Evolutionary conservation across 371 early-diverging fungal species (phyloP).

Genomic region (Nematocida parisii): DNA sequence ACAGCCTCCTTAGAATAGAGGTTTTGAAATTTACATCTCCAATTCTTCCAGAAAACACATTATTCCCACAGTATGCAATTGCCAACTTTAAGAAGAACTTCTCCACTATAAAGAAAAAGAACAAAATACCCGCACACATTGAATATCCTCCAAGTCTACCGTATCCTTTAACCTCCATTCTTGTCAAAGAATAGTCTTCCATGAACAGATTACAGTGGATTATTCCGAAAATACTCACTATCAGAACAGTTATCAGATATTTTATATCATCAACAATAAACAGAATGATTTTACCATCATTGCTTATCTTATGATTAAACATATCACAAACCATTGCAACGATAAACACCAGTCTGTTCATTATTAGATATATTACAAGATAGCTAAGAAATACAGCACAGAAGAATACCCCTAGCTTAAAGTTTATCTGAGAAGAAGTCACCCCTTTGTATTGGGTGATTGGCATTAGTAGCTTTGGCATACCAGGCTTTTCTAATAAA

Average conservation of each 20-base stretch:
- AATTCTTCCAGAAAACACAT: constrained; percentile 62
- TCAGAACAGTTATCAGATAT: constrained; percentile 48
- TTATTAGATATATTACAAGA: constrained; percentile 21
- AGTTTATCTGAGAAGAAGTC: constrained; percentile 23
- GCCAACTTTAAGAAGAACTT: constrained; percentile 65
- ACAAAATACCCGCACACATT: constrained; percentile 57
- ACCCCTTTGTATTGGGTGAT: not conserved
- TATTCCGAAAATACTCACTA: constrained; percentile 56
- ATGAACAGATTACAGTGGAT: constrained; percentile 52
- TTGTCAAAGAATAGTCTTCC: constrained; percentile 48
- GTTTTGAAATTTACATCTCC: constrained; percentile 68
- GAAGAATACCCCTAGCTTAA: constrained; percentile 58
- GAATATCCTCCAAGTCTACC: constrained; percentile 50
- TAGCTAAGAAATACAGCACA: constrained; percentile 60
- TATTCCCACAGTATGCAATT: constrained; percentile 62
- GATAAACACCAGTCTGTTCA: constrained; percentile 62
- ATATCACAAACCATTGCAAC: constrained; percentile 43
- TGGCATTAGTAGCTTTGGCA: constrained; percentile 33
- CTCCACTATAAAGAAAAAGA: constrained; percentile 62
- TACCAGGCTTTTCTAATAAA: constrained; percentile 18
- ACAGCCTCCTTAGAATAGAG: constrained; percentile 66
- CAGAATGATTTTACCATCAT: constrained; percentile 25
- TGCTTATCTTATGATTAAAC: constrained; percentile 31
- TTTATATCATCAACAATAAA: constrained; percentile 48
- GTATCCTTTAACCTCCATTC: constrained; percentile 6